These are phyloP conservation scores for Asterophora parasitica DNA, from an alignment of 768 basidiomycete genomes.

Conservation along the genomic window DNA sequence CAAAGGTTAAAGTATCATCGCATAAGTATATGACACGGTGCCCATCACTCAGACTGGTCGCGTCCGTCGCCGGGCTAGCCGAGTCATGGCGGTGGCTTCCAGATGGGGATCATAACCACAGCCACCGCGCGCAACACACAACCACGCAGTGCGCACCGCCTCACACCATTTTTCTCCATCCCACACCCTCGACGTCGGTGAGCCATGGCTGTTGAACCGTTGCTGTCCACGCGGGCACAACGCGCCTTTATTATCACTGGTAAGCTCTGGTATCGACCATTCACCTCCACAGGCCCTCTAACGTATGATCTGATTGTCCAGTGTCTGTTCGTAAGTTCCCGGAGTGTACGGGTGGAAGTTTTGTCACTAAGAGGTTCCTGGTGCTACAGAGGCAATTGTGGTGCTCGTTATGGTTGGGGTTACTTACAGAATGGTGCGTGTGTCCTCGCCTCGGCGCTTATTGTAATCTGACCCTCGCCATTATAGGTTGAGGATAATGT, in stretches of 20 bases:
- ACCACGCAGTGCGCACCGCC: not conserved
- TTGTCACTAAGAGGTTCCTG: not conserved
- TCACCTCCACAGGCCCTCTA: not conserved
- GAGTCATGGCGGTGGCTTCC: no score
- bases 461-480: not conserved
- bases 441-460: slow-evolving; percentile 9
- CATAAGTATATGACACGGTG: no score
- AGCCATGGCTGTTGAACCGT: slow-evolving; percentile 65
- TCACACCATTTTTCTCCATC: not conserved
- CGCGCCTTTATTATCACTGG: slow-evolving; percentile 67
- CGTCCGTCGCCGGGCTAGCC: no score
- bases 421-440: slow-evolving; percentile 61
- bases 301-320: slow-evolving; percentile 20
- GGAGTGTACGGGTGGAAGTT: not conserved
- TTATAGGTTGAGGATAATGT: slow-evolving; percentile 50
- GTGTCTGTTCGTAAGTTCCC: slow-evolving; percentile 55
- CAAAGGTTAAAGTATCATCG: no score
- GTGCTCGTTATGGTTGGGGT: slow-evolving; percentile 73
- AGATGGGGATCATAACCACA: not conserved
- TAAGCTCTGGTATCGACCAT: slow-evolving; percentile 29
- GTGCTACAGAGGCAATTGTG: slow-evolving; percentile 60
- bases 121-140: not conserved
- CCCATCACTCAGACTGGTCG: no score
- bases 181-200: slow-evolving; percentile 5
- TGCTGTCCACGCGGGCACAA: slow-evolving; percentile 71